Percentiles rank a stretch among this genome's conserved stretches.
phyloP scores from a whole-genome alignment of 805 yeast genomes.

The Yarrowia alimentaria region DNA sequence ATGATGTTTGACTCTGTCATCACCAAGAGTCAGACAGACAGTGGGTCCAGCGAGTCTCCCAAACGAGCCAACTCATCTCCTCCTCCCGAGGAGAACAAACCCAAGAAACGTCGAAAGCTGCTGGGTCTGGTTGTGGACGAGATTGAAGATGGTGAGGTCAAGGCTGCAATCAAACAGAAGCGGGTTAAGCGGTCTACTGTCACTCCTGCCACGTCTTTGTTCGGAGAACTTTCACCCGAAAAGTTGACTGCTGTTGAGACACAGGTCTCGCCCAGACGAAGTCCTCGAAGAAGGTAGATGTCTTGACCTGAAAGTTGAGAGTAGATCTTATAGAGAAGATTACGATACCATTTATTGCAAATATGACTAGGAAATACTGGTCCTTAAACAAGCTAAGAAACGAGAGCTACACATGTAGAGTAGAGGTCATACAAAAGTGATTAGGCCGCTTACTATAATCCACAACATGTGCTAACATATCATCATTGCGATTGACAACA shows the following conservation, averaged over 20 bases:
- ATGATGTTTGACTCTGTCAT: conserved; percentile 21
- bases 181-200: conserved; percentile 7
- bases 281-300: conserved; percentile 16
- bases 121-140: conserved; percentile 16
- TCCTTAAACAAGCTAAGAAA: too few species aligned
- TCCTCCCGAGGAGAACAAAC: conserved; percentile 13
- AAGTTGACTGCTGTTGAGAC: background rate
- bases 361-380: too few species aligned
- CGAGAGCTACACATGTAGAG: too few species aligned
- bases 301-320: too few species aligned
- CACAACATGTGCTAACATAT: too few species aligned
- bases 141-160: conserved; percentile 6
- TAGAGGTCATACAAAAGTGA: too few species aligned
- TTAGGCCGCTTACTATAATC: too few species aligned
- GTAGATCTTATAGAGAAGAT: too few species aligned
- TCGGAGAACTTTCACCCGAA: conserved; percentile 15
- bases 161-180: conserved; percentile 13
- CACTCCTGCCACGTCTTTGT: conserved; percentile 5
- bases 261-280: conserved; percentile 13
- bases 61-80: conserved; percentile 19
- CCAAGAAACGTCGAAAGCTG: conserved; percentile 24
- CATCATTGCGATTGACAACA: too few species aligned
- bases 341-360: too few species aligned
- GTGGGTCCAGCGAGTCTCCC: conserved; percentile 1
- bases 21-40: conserved; percentile 4